Base-by-base conservation (phyloP, 169 alveolate species). In the Prorocentrum cordatum region DNA sequence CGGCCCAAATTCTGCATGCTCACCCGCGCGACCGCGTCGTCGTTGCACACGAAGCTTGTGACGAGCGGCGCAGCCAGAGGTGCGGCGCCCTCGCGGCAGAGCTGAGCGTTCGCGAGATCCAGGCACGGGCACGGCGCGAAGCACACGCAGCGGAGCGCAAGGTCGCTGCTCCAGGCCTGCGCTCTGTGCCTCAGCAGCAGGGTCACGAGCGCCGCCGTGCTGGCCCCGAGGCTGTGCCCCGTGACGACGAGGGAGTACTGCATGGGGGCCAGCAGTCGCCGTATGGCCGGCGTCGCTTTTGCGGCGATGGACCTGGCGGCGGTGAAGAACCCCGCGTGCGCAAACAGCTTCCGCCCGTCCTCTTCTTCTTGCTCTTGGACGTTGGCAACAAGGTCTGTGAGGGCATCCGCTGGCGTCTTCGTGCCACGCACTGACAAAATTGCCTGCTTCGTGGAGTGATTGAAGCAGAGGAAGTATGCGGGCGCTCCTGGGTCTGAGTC, bases 151-250 rank as follows among this genome's bases (percentile, higher is more conserved):
- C 88, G 73, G 24, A 77, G 16, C 9, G 88, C 47, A 38, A 38
- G 12, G 18, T 12, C 47, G 12, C 12, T 12, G 47, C 47, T 12
- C 47, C 47, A 5, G 18, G 47, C 47, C 47, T 12, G 18, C 47
- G 5, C 47, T 38, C 47, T 5, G 12, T 7, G 47, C 47, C 33
- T 32, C 47, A 77, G 47, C 29, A 77, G 36, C 20, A 72, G 88
- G 5, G 88, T 77, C 24, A 77, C 88, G 75, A 77, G 58, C 64
- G 61, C 54, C 9, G 88, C 88, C n/a, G 88, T 77, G 47, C 75
- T 59, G 62, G 88, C 88, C 14, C 88, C 88, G 75, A 77, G 27
- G 62, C 88, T 77, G 88, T 77, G 88, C 45, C 88, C 88, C 4
- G 88, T 77, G 26, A 77, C 88, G 50, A 32, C 10, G 24, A 77